phyloP scores from a whole-genome alignment of 2,329 filamentous ascomycete species.

The Aureobasidium sp. region DNA sequence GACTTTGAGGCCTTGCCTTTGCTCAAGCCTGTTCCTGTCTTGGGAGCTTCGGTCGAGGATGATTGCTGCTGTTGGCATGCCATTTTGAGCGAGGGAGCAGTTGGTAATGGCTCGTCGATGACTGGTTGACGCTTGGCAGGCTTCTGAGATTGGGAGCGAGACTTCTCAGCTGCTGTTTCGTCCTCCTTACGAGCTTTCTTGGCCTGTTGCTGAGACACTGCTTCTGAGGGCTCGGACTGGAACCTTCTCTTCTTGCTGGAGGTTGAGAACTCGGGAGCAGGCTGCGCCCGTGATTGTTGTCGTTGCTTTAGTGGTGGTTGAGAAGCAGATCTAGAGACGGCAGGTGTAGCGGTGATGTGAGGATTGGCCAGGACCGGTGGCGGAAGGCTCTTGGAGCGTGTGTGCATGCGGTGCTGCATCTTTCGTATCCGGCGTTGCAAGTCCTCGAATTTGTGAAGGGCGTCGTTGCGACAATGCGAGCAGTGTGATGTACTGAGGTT shows the following conservation, averaged over 20 bases:
- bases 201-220: background rate
- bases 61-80: background rate
- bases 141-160: background rate
- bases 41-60: background rate
- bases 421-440: conserved; percentile 4
- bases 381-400: conserved; percentile 5
- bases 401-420: background rate
- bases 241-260: conserved; percentile 17
- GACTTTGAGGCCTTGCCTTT: background rate
- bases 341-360: background rate
- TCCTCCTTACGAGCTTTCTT: conserved; percentile 7
- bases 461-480: conserved; percentile 9
- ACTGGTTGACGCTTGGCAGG: background rate
- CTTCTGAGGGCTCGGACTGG: conserved; percentile 18
- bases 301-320: no score
- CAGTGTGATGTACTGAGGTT: conserved; percentile 12
- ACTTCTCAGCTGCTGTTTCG: background rate
- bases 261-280: background rate
- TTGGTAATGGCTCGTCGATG: background rate
- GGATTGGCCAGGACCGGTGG: background rate
- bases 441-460: conserved; percentile 6
- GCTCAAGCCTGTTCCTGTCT: background rate
- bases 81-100: background rate
- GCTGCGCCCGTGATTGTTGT: no score
- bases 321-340: background rate